Evolutionary conservation across 495 filamentous ascomycete genomes (phyloP), one percentile per base, ranked within the genome.

Genomic region (Tetracladium marchalianum): DNA sequence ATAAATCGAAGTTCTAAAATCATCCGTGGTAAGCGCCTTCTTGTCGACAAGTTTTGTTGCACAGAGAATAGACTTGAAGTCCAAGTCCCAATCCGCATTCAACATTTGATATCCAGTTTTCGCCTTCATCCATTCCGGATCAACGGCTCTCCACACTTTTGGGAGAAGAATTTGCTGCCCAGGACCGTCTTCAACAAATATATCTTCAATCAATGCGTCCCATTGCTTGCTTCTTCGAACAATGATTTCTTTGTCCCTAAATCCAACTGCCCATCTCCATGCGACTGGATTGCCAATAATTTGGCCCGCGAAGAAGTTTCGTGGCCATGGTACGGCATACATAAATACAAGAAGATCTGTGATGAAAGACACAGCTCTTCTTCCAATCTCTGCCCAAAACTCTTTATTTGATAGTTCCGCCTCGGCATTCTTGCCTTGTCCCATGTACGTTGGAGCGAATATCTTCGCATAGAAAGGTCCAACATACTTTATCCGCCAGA

Each of bases 61-160:
- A 31, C 64, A 60, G 31, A 85, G 66, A 85, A 95, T 93, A 18
- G 70, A 75, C 15, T 59, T 61, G 68, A 86, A 93, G 57, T 90
- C 85, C 46, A 93, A 64, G 60, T 90, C 84, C 82, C 85, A 95
- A 46, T 82, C 77, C 45, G 70, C 74, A 52, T 84, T 82, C 62
- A 89, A 78, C 43, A 89, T 79, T 47, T 86, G 60, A 53, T 88
- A 88, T 1, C 85, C 86, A 17, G 87, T 90, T 67, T 85, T 89
- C 48, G 69, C 65, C 52, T 64, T 59, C 51, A 89, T 59, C 34
- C 78, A 71, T 56, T 73, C 63, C 10, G 75, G 72, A 2, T 77
- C 70, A 2, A 88, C 78, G 2, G 84, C 87, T 0, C 57, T 36
- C 32, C 56, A 39, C 22, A 73, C 57, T 31, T 62, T 57, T 5